A percentile compares a stretch with the other conserved stretches of the same genome.
These are phyloP conservation scores for Dillenia suffruticosa DNA, from an alignment of 164 flowering plant species.

Conservation along the genomic window DNA sequence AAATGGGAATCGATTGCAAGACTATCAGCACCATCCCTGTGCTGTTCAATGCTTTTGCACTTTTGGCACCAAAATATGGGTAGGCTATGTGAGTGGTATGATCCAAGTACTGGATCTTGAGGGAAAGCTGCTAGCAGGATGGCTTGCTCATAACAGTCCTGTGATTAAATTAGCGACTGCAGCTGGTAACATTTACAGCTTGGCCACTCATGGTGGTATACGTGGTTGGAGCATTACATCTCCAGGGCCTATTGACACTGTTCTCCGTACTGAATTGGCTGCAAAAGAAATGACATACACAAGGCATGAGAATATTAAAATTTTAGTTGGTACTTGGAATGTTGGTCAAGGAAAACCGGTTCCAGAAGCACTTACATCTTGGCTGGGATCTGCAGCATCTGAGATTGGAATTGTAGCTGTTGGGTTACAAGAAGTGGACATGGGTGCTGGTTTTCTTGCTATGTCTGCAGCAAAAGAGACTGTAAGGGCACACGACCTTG, in stretches of 20 bases:
- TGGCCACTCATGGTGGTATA: slow-evolving; percentile 96
- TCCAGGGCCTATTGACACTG: slow-evolving; percentile 76
- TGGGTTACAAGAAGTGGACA: slow-evolving; percentile 98
- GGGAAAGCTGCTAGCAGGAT: slow-evolving; percentile 73
- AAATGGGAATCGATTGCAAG: slow-evolving; percentile 76
- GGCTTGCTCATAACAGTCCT: slow-evolving; percentile 87
- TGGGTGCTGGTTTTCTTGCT: slow-evolving; percentile 99
- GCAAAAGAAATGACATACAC: slow-evolving; percentile 48
- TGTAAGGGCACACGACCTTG: slow-evolving; percentile 34
- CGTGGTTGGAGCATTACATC: slow-evolving; percentile 87
- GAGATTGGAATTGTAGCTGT: slow-evolving; percentile 83
- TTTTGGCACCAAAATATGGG: slow-evolving; percentile 70
- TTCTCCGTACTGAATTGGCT: slow-evolving; percentile 65
- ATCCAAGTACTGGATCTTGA: slow-evolving; percentile 78
- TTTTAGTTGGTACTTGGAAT: slow-evolving; percentile 92
- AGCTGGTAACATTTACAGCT: slow-evolving; percentile 56
- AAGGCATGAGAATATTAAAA: slow-evolving; percentile 51
- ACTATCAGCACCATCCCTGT: slow-evolving; percentile 51
- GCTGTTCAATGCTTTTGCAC: slow-evolving; percentile 79
- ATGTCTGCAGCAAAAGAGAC: slow-evolving; percentile 99
- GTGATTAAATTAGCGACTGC: slow-evolving; percentile 72
- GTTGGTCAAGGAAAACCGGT: slow-evolving; percentile 94
- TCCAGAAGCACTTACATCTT: slow-evolving; percentile 72
- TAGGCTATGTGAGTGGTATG: slow-evolving; percentile 79
- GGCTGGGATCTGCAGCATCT: slow-evolving; percentile 80